Percentiles rank a stretch among this genome's conserved stretches.
Evolutionary conservation across 352 stramenopile genomes (phyloP).

Genomic region (Phytophthora hibernalis): DNA sequence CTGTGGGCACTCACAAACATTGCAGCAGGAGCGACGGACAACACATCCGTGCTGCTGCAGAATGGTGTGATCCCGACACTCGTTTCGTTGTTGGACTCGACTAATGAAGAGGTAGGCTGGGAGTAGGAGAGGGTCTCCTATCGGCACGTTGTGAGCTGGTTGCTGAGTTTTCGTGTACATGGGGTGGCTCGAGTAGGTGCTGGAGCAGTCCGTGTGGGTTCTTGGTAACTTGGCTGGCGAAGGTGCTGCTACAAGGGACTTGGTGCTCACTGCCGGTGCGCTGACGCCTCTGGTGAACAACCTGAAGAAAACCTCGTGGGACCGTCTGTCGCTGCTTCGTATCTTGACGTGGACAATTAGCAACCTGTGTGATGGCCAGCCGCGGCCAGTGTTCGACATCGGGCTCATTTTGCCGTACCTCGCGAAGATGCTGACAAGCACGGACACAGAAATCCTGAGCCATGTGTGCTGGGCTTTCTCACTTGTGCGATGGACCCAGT

Average conservation of each 20-base stretch:
- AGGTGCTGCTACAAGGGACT: slow-evolving; percentile 86
- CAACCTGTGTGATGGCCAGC: slow-evolving; percentile 93
- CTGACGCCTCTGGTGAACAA: slow-evolving; percentile 89
- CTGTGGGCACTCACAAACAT: slow-evolving; percentile 97
- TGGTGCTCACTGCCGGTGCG: slow-evolving; percentile 87
- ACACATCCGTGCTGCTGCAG: slow-evolving; percentile 93
- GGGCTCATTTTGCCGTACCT: slow-evolving; percentile 88
- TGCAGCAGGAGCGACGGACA: slow-evolving; percentile 90
- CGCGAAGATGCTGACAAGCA: slow-evolving; percentile 92
- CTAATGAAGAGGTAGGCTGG: slow-evolving; percentile 87
- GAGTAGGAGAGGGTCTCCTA: slow-evolving; percentile 23
- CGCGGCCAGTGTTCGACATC: slow-evolving; percentile 90
- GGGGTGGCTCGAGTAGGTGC: slow-evolving; percentile 62
- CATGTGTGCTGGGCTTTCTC: slow-evolving; percentile 96
- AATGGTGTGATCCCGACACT: slow-evolving; percentile 93
- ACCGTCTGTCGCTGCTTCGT: slow-evolving; percentile 85
- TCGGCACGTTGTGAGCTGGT: slow-evolving; percentile 32
- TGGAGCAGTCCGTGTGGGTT: slow-evolving; percentile 95
- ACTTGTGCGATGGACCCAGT: slow-evolving; percentile 97
- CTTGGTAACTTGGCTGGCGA: slow-evolving; percentile 93
- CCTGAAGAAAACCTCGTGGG: slow-evolving; percentile 87
- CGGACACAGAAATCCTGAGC: slow-evolving; percentile 95
- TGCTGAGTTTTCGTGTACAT: slow-evolving; percentile 40
- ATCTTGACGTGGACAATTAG: slow-evolving; percentile 94
- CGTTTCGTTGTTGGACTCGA: slow-evolving; percentile 90